phyloP scores from a whole-genome alignment of 139 green algal genomes.

The Tetratostichococcus sp. region DNA sequence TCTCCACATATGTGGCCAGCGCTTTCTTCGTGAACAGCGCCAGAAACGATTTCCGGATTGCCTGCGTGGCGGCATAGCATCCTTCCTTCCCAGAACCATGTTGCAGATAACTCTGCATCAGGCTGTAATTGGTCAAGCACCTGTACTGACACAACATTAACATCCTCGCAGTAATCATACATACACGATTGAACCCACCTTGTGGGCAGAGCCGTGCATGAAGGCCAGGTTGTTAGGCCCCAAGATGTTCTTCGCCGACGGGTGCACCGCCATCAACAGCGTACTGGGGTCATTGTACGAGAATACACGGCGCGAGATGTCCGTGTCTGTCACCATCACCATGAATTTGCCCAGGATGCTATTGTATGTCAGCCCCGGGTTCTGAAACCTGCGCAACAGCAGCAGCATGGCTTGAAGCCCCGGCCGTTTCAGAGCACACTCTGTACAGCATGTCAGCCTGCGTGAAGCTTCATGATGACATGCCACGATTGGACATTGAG shows the following conservation, averaged over 20 bases:
- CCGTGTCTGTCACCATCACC: constrained; percentile 72
- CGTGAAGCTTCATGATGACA: too few relatives aligned
- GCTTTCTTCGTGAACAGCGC: constrained; percentile 82
- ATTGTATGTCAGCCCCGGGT: constrained; percentile 68
- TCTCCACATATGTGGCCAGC: constrained; percentile 63
- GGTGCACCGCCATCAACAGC: constrained; percentile 76
- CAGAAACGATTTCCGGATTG: constrained; percentile 76
- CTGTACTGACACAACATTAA: too few relatives aligned
- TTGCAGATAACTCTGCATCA: too few relatives aligned
- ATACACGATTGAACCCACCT: too few relatives aligned
- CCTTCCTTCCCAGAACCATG: neutral
- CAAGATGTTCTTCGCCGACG: constrained; percentile 72
- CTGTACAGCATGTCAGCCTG: too few relatives aligned
- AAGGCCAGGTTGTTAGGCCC: constrained; percentile 80
- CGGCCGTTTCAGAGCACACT: neutral
- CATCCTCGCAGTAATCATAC: too few relatives aligned
- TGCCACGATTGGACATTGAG: neutral
- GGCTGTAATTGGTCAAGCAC: too few relatives aligned
- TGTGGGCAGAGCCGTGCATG: constrained; percentile 72
- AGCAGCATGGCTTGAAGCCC: constrained; percentile 35
- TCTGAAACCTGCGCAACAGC: neutral
- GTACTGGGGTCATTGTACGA: constrained; percentile 46
- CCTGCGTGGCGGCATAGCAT: neutral
- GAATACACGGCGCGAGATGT: constrained; percentile 53
- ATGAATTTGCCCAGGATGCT: constrained; percentile 71